phyloP scores from a whole-genome alignment of 2,329 filamentous ascomycete species.

The Reticulascus tulasneorum region DNA sequence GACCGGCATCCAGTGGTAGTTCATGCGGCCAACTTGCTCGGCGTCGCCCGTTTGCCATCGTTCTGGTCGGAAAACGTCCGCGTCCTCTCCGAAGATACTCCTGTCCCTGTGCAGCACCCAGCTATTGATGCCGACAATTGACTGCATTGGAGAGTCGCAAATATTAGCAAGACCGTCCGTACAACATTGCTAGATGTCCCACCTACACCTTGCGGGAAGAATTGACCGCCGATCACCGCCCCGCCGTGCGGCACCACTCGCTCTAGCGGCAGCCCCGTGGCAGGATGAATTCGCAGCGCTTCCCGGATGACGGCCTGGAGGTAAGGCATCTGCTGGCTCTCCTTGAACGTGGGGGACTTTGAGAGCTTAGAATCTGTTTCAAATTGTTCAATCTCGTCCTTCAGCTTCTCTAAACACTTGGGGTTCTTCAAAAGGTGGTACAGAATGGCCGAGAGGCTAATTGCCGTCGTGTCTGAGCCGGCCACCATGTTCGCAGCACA shows the following conservation, averaged over 20 bases:
- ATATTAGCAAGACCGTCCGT: too few species aligned
- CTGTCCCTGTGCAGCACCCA: slow-evolving; percentile 37
- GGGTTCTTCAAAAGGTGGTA: slow-evolving; percentile 24
- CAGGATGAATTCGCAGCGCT: slow-evolving; percentile 45
- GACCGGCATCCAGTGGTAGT: slow-evolving; percentile 8
- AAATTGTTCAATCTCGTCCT: slow-evolving; percentile 31
- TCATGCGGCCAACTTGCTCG: slow-evolving; percentile 7
- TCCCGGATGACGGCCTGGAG: slow-evolving; percentile 51
- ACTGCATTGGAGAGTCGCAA: neutral
- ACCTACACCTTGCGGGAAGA: slow-evolving; percentile 24
- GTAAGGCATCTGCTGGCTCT: slow-evolving; percentile 33
- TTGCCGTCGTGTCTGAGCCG: slow-evolving; percentile 31
- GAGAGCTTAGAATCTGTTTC: slow-evolving; percentile 4
- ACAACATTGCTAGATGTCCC: neutral
- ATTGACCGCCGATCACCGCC: slow-evolving; percentile 29
- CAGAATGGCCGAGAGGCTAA: slow-evolving; percentile 25
- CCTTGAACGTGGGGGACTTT: slow-evolving; percentile 18
- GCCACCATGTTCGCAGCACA: slow-evolving; percentile 21
- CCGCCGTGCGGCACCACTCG: slow-evolving; percentile 42
- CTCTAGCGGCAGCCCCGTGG: slow-evolving; percentile 42
- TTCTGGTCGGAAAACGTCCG: slow-evolving; percentile 33
- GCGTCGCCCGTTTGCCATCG: slow-evolving; percentile 25
- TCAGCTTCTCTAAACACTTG: slow-evolving; percentile 25
- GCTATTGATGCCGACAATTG: slow-evolving; percentile 35
- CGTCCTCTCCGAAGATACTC: slow-evolving; percentile 32